Conservation (phyloP, 2,329 filamentous ascomycete genomes). For the Neonectria punicea region DNA sequence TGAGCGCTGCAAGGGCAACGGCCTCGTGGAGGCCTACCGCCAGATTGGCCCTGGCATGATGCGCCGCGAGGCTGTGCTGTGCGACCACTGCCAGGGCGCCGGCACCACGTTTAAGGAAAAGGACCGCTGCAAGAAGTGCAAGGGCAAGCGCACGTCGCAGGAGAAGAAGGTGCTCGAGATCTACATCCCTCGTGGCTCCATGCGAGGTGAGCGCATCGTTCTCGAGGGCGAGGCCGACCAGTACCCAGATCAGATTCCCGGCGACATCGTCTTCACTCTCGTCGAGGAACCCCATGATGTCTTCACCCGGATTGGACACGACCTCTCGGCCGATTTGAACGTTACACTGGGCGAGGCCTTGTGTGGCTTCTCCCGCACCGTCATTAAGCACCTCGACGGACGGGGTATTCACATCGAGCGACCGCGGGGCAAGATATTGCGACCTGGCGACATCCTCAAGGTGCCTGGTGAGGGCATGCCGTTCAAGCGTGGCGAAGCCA, state of each 20-base stretch:
- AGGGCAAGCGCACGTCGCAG: slow-evolving; percentile 86
- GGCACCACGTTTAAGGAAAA: slow-evolving; percentile 93
- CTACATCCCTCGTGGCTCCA: slow-evolving; percentile 89
- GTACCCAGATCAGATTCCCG: slow-evolving; percentile 85
- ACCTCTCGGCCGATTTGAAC: slow-evolving; percentile 83
- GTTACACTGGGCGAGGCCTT: slow-evolving; percentile 87
- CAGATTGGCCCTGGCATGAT: slow-evolving; percentile 89
- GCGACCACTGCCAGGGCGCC: slow-evolving; percentile 85
- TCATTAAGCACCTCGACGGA: slow-evolving; percentile 92
- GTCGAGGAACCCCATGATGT: slow-evolving; percentile 82
- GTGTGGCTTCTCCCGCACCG: slow-evolving; percentile 88
- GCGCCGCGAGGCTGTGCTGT: slow-evolving; percentile 81
- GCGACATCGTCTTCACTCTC: slow-evolving; percentile 91
- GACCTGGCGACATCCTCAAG: slow-evolving; percentile 87
- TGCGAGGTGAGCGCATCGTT: slow-evolving; percentile 89
- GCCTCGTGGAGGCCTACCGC: slow-evolving; percentile 79
- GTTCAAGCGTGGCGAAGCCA: slow-evolving; percentile 82
- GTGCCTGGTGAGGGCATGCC: slow-evolving; percentile 95
- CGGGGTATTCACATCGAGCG: slow-evolving; percentile 86
- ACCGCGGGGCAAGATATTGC: slow-evolving; percentile 82
- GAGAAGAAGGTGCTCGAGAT: slow-evolving; percentile 96
- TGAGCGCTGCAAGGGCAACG: slow-evolving; percentile 84
- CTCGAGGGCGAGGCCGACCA: slow-evolving; percentile 96
- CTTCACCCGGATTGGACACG: slow-evolving; percentile 85
- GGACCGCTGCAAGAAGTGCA: slow-evolving; percentile 99